Evolutionary conservation across 441 rosid genomes (phyloP).

Genomic region (Flueggea neowawraea): DNA sequence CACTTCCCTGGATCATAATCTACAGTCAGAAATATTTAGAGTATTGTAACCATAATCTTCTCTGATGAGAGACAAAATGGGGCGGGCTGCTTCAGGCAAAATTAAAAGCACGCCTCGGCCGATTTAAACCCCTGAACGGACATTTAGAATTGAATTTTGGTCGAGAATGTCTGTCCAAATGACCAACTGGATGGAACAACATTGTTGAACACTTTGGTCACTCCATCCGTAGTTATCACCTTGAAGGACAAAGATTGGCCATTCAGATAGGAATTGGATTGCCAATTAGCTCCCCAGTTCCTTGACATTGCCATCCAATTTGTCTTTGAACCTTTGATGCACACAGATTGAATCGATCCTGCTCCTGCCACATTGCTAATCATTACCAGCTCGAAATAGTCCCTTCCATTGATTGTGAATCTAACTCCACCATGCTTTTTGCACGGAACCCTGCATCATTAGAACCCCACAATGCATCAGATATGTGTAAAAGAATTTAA

Average conservation of each 20-base stretch:
- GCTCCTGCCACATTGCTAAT: slow-evolving; percentile 59
- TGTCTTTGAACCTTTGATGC: slow-evolving; percentile 52
- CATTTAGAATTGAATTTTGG: slow-evolving; percentile 51
- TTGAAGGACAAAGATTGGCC: slow-evolving; percentile 62
- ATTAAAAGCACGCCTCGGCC: slow-evolving; percentile 10
- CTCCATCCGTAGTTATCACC: slow-evolving; percentile 48
- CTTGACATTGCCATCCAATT: slow-evolving; percentile 62
- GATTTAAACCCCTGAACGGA: not conserved
- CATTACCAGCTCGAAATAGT: slow-evolving; percentile 58
- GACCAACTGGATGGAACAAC: slow-evolving; percentile 49
- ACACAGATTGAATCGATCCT: slow-evolving; percentile 46
- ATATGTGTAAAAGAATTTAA: too few species aligned
- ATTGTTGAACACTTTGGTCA: slow-evolving; percentile 37
- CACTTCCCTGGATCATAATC: too few species aligned
- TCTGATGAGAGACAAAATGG: too few species aligned
- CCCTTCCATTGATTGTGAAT: slow-evolving; percentile 64
- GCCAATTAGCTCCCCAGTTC: slow-evolving; percentile 77
- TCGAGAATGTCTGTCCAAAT: slow-evolving; percentile 61
- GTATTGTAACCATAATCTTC: too few species aligned
- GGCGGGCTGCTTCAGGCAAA: slow-evolving; percentile 10
- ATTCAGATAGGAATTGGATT: slow-evolving; percentile 41
- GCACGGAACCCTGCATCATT: slow-evolving; percentile 55
- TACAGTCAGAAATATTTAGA: too few species aligned
- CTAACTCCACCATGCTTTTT: slow-evolving; percentile 63
- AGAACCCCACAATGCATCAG: not conserved